Conservation (phyloP, 1,139 yeast species). For the Sugiyamaella castrensis region DNA sequence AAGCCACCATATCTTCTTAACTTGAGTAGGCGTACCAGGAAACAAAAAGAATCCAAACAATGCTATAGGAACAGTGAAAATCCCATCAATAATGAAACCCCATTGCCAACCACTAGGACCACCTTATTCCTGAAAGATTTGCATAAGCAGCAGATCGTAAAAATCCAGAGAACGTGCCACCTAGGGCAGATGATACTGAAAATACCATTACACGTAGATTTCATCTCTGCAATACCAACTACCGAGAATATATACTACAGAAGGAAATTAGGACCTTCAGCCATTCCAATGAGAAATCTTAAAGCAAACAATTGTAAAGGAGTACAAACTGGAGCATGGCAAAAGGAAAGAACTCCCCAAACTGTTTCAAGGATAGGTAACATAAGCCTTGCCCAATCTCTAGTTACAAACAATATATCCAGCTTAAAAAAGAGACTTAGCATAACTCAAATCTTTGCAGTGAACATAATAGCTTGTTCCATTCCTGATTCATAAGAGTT, state of each 20-base stretch:
- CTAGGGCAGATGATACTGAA: conserved; percentile 39
- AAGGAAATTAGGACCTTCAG: conserved; percentile 60
- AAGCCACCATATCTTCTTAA: conserved; percentile 37
- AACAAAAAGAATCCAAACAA: conserved; percentile 57
- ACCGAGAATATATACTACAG: conserved; percentile 52
- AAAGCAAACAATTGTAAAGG: conserved; percentile 52
- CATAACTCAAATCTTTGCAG: conserved; percentile 52
- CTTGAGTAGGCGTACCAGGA: conserved; percentile 64
- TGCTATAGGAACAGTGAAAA: conserved; percentile 56
- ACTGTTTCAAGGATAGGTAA: conserved; percentile 52
- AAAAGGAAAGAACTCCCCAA: conserved; percentile 57
- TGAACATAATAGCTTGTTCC: conserved; percentile 53
- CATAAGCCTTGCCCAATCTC: conserved; percentile 37
- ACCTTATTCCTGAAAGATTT: conserved; percentile 42
- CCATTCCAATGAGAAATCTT: conserved; percentile 56
- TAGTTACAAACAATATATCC: conserved; percentile 38
- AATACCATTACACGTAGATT: conserved; percentile 51
- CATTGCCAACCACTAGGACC: conserved; percentile 46
- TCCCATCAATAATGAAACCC: conserved; percentile 54
- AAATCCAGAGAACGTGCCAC: conserved; percentile 43
- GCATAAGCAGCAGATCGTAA: conserved; percentile 43
- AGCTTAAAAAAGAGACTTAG: conserved; percentile 39
- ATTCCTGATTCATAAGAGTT: conserved; percentile 61
- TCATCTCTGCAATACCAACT: conserved; percentile 50
- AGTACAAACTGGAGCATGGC: conserved; percentile 45